Base-by-base conservation (phyloP, 2,329 filamentous ascomycete genomes). In the Fusarium ambrosium region DNA sequence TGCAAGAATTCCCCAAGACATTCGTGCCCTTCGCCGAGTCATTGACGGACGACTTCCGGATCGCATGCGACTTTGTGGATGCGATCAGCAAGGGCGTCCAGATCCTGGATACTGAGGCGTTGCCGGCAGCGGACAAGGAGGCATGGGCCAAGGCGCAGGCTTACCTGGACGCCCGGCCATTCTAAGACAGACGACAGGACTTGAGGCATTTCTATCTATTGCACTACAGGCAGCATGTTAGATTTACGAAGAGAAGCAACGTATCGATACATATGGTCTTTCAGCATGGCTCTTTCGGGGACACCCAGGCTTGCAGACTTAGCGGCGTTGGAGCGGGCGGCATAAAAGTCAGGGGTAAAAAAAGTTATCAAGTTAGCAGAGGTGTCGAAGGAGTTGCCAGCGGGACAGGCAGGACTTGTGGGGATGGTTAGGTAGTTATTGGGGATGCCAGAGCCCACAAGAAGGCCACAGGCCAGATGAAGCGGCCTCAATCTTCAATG, bases 11-110 rank as follows among this genome's bases (percentile, higher is more conserved):
- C 78, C 87, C 88, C 3, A 80, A 79, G 61, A 86, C 81, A 16
- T 91, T 86, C 76, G 86, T 92, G n/a, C 91, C 91, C 2, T 89
- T 86, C 76, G 89, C 90, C 13, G 86, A 88, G 43, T 83, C 90
- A 55, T 87, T 92, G 71, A 82, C 82, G n/a, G 89, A 91, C 56
- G 91, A 93, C 79, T 83, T 93, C 27, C 86, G 88, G 11, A 85
- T 90, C 27, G 87, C 87, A 48, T 89, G 87, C 72, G 85, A 85
- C 37, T 91, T 92, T 78, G 88, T 92, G 74, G 85, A 87, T 65
- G 89, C 90, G 6, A 80, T 93, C 39, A 85, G 88, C 72, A 85
- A 85, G 22, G 91, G 90, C 48, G 82, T 92, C n/a, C 86, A 89
- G 80, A 86, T 85, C 11, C 80, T 92, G 10, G 85, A 85, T 60